A percentile compares a stretch with the other conserved stretches of the same genome.
phyloP scores from a whole-genome alignment of 208 protist genomes.

The Hexamita inflata region DNA sequence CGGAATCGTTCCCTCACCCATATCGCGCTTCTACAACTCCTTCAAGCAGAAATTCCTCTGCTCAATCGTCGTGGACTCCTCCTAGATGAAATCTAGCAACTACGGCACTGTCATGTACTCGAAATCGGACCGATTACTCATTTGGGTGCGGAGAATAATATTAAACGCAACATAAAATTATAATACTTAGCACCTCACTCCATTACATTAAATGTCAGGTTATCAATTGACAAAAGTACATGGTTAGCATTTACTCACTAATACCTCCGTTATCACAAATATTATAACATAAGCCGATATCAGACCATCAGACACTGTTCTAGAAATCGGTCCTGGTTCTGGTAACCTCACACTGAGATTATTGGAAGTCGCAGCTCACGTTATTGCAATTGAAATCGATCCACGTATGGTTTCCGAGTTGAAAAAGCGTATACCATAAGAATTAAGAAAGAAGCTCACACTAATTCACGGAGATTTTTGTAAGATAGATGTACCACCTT shows the following conservation, averaged over 20 bases:
- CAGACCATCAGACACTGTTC: conserved; percentile 81
- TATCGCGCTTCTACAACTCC: too few relatives aligned
- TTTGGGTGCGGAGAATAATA: too few relatives aligned
- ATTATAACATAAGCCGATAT: conserved; percentile 77
- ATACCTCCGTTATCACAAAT: conserved; percentile 81
- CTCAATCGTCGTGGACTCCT: too few relatives aligned
- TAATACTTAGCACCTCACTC: too few relatives aligned
- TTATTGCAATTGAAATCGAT: conserved; percentile 96
- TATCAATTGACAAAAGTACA: conserved; percentile 31
- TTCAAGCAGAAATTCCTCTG: too few relatives aligned
- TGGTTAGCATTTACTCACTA: conserved; percentile 95
- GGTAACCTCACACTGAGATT: conserved; percentile 97
- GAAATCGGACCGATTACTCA: too few relatives aligned
- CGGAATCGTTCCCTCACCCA: too few relatives aligned
- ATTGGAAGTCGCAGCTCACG: conserved; percentile 59
- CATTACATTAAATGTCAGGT: conserved; percentile 21
- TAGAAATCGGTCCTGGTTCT: conserved; percentile 97
- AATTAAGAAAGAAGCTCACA: conserved; percentile 61
- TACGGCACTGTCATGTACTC: too few relatives aligned
- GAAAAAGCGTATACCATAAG: conserved; percentile 84
- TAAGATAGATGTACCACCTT: conserved; percentile 92
- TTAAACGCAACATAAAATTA: too few relatives aligned
- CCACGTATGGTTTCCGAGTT: conserved; percentile 95
- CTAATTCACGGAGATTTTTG: conserved; percentile 94
- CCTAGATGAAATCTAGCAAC: too few relatives aligned